These are phyloP conservation scores for Yamadazyma sp. DNA, from an alignment of 805 yeast genomes.

Conservation along the genomic window DNA sequence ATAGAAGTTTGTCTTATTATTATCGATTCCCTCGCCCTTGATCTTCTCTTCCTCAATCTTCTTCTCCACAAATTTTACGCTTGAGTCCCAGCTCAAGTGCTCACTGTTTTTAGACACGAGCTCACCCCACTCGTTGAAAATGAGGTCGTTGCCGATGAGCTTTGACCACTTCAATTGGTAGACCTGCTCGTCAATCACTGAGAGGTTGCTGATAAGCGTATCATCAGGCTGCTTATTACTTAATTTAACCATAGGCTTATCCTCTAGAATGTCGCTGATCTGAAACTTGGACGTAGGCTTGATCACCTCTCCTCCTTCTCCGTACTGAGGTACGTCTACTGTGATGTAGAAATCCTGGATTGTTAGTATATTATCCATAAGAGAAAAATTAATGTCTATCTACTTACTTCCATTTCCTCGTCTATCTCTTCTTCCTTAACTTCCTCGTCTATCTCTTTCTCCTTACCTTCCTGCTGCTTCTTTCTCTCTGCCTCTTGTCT, in stretches of 20 bases:
- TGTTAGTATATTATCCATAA: constrained; percentile 22
- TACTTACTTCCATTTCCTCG: constrained; percentile 26
- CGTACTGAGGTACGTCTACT: constrained; percentile 30
- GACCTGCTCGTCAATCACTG: constrained; percentile 45
- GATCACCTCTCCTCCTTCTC: constrained; percentile 22
- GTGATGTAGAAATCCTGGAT: constrained; percentile 34
- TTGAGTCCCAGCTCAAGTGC: constrained; percentile 33
- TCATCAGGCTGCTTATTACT: constrained; percentile 30
- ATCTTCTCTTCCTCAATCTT: constrained; percentile 19
- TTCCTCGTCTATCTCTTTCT: not conserved
- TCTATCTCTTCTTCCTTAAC: constrained; percentile 21
- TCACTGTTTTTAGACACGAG: constrained; percentile 40
- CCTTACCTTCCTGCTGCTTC: not conserved
- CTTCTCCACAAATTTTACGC: constrained; percentile 24
- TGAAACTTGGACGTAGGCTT: constrained; percentile 44
- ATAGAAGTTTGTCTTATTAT: constrained; percentile 16
- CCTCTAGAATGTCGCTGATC: constrained; percentile 32
- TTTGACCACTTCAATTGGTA: constrained; percentile 77
- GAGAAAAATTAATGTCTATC: constrained; percentile 15
- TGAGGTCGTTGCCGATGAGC: constrained; percentile 71
- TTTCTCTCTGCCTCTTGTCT: constrained; percentile 33
- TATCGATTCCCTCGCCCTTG: constrained; percentile 13
- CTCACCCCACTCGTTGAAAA: constrained; percentile 45
- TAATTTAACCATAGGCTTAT: constrained; percentile 36
- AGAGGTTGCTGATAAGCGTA: constrained; percentile 25